A percentile compares a stretch with the other conserved stretches of the same genome.
phyloP scores from a whole-genome alignment of 2,329 filamentous ascomycete genomes.

The Harringtonia aguacate region DNA sequence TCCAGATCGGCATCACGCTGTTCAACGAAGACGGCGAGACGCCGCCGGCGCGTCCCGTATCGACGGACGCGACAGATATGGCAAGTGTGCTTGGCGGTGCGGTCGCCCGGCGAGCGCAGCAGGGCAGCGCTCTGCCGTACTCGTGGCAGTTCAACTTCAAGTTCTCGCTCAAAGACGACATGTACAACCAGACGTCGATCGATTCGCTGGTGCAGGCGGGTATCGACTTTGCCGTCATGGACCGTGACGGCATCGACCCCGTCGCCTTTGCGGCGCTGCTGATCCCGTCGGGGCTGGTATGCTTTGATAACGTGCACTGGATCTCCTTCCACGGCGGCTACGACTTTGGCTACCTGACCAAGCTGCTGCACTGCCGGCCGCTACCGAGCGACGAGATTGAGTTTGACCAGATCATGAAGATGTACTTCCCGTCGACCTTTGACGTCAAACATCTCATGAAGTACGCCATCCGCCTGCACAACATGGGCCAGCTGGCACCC shows the following conservation, averaged over 20 bases:
- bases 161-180: constrained; percentile 88
- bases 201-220: constrained; percentile 82
- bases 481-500: constrained; percentile 50
- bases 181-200: constrained; percentile 95
- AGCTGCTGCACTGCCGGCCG: constrained; percentile 73
- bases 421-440: constrained; percentile 87
- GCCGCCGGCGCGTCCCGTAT: constrained; percentile 57
- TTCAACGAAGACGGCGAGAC: constrained; percentile 87
- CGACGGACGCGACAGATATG: constrained; percentile 29
- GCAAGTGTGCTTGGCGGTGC: constrained; percentile 22
- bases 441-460: constrained; percentile 98
- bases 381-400: constrained; percentile 83
- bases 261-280: constrained; percentile 80
- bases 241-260: constrained; percentile 83
- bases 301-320: constrained; percentile 84
- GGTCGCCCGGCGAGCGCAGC: constrained; percentile 26
- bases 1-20: constrained; percentile 89
- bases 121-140: constrained; percentile 48
- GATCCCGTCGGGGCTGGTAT: constrained; percentile 84
- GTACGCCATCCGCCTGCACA: constrained; percentile 63
- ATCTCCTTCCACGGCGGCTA: constrained; percentile 97
- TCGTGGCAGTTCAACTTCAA: constrained; percentile 99
- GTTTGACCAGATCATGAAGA: constrained; percentile 79
- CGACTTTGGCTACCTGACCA: constrained; percentile 95
- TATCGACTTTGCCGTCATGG: constrained; percentile 80